Percentiles rank a stretch among this genome's conserved stretches.
Evolutionary conservation across 352 stramenopile species (phyloP).

Genomic region (Aphanomyces stellatus): DNA sequence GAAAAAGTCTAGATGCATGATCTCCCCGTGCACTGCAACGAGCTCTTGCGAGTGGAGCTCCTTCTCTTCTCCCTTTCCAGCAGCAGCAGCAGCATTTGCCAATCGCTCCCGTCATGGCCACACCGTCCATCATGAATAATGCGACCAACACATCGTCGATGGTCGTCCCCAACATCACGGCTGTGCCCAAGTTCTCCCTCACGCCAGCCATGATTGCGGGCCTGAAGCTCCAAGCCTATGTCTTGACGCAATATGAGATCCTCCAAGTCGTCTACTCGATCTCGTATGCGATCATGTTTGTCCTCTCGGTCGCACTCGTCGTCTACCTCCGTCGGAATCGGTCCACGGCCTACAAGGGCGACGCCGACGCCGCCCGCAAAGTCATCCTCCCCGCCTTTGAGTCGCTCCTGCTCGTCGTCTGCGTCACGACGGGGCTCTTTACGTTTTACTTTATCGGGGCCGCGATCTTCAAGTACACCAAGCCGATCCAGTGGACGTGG

Average conservation of each 20-base stretch:
- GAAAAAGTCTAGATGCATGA: no score
- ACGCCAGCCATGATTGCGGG: neutral
- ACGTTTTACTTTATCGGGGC: neutral
- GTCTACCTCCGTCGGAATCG: constrained; percentile 49
- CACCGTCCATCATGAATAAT: no score
- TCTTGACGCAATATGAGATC: constrained; percentile 26
- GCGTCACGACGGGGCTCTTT: neutral
- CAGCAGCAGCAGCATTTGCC: no score
- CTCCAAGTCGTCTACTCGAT: constrained; percentile 33
- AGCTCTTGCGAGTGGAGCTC: no score
- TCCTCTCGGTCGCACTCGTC: constrained; percentile 32
- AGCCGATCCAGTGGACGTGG: neutral
- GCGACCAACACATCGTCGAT: no score
- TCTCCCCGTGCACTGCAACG: no score
- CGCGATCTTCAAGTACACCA: neutral
- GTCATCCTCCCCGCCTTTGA: constrained; percentile 60
- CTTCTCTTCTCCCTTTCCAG: no score
- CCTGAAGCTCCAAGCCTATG: neutral
- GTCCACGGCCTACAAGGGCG: constrained; percentile 35
- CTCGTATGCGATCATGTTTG: constrained; percentile 38
- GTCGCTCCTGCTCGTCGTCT: constrained; percentile 12
- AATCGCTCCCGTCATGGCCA: no score
- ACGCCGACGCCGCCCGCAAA: constrained; percentile 41
- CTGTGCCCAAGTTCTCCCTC: no score
- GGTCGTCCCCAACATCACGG: no score